Conservation (phyloP, 2,329 filamentous ascomycete species). For the Fusarium xyrophilum region DNA sequence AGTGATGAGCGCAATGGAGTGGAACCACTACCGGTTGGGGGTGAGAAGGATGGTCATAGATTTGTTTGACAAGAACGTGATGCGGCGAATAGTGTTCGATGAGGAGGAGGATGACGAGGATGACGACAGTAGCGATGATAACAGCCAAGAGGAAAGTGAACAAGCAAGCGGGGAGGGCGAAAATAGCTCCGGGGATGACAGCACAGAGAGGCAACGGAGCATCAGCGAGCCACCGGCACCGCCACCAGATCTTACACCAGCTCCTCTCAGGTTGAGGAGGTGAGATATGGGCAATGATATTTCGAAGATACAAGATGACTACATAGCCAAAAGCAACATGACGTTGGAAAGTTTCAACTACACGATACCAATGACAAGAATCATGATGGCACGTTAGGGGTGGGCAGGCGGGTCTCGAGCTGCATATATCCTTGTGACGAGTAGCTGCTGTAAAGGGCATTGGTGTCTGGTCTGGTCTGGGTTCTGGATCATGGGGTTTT, state of each 20-base stretch:
- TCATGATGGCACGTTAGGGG: slow-evolving; percentile 17
- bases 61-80: slow-evolving; percentile 88
- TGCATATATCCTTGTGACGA: slow-evolving; percentile 22
- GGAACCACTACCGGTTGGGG: slow-evolving; percentile 85
- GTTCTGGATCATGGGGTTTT: slow-evolving; percentile 28
- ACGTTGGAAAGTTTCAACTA: slow-evolving; percentile 23
- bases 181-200: slow-evolving; percentile 58
- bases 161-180: slow-evolving; percentile 55
- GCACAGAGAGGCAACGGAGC: slow-evolving; percentile 65
- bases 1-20: slow-evolving; percentile 83
- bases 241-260: slow-evolving; percentile 45
- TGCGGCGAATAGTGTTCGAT: slow-evolving; percentile 83
- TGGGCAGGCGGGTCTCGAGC: slow-evolving; percentile 7
- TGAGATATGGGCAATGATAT: slow-evolving; percentile 19
- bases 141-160: slow-evolving; percentile 57
- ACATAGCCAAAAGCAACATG: slow-evolving; percentile 19
- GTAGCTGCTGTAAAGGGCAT: slow-evolving; percentile 2
- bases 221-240: slow-evolving; percentile 53
- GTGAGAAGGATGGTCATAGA: slow-evolving; percentile 92
- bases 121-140: slow-evolving; percentile 67
- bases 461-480: slow-evolving; percentile 7
- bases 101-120: slow-evolving; percentile 50
- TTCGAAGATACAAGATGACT: background rate
- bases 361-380: slow-evolving; percentile 31
- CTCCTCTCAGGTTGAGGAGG: slow-evolving; percentile 45